Percentiles rank a stretch among this genome's conserved stretches.
Conservation (phyloP, 768 basidiomycete genomes). For the Lentinula guzmanii region DNA sequence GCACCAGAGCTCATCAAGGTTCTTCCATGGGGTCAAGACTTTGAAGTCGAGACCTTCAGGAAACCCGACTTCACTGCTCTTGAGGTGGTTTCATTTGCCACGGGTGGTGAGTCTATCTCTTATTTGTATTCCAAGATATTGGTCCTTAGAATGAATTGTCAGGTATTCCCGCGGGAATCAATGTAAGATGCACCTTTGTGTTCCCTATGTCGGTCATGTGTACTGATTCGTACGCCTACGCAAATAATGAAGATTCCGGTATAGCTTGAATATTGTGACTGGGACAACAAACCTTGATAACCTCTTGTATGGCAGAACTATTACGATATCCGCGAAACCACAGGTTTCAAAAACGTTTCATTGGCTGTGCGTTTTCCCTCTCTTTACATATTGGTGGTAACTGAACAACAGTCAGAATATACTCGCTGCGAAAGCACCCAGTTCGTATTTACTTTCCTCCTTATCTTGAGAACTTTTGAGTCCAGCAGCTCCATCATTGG, state of each 20-base stretch:
- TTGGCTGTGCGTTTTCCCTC: constrained; percentile 48
- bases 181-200: constrained; percentile 37
- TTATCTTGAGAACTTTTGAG: neutral
- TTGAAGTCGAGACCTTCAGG: constrained; percentile 67
- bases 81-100: constrained; percentile 78
- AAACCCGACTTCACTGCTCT: constrained; percentile 88
- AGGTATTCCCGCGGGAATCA: constrained; percentile 87
- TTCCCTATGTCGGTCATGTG: neutral
- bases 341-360: constrained; percentile 88
- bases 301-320: constrained; percentile 47
- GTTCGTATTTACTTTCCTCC: constrained; percentile 30
- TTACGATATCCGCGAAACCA: constrained; percentile 74
- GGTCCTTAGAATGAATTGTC: neutral
- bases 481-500: neutral
- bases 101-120: constrained; percentile 49
- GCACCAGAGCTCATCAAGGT: constrained; percentile 75
- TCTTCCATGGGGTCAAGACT: constrained; percentile 75
- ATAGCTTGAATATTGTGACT: neutral
- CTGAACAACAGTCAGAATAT: constrained; percentile 49
- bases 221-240: neutral
- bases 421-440: constrained; percentile 80
- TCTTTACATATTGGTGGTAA: neutral
- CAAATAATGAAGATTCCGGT: neutral
- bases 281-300: neutral
- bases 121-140: neutral